Evolutionary conservation across 2,329 filamentous ascomycete species (phyloP), one percentile per base, ranked within the genome.

Genomic region (Samsoniella hepiali): DNA sequence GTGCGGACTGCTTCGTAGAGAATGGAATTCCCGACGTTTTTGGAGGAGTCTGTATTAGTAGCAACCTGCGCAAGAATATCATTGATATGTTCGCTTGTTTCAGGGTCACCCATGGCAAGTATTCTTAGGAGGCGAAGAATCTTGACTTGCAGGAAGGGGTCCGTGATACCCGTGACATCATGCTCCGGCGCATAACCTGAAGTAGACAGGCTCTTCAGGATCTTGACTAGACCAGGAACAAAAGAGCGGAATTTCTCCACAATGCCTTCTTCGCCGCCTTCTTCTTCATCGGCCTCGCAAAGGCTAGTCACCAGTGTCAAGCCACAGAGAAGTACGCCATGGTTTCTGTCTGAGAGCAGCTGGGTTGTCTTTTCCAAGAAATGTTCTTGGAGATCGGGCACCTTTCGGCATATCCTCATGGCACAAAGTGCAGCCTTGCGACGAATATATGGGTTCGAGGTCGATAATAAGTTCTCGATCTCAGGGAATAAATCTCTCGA

Each of bases 1-100:
- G 95, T 99, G 50, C 95, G 87, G 44, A 99, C 95, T 1, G 95
- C 91, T 78, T 99, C 95, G 78, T 99, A 99, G 8, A 99, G 82
- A 70, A 99, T 99, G 0, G 95, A 94, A 75, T 99, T 99, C 67
- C 95, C 95, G 49, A 99, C 95, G 68, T 99, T 99, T 81, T 99
- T 99, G 34, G 93, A 93, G 0, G 94, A 93, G 73, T 99, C 95
- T 1, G 95, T 99, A 76, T 99, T 99, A 45, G 94, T 98, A 59
- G 95, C 95, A 62, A 99, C 95, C 79, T 97, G 93, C 6, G 95
- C 95, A 65, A 99, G 81, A 66, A 99, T 99, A 73, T 99, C 95
- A 78, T 98, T 99, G 80, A 99, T 98, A 75, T 96, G 89, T 77
- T 99, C 96, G 75, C 93, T 98, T 32, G 91, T 93, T 65, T 93